Evolutionary conservation across 2,329 filamentous ascomycete species (phyloP), one percentile per base, ranked within the genome.

Genomic region (Colletotrichum orbiculare): DNA sequence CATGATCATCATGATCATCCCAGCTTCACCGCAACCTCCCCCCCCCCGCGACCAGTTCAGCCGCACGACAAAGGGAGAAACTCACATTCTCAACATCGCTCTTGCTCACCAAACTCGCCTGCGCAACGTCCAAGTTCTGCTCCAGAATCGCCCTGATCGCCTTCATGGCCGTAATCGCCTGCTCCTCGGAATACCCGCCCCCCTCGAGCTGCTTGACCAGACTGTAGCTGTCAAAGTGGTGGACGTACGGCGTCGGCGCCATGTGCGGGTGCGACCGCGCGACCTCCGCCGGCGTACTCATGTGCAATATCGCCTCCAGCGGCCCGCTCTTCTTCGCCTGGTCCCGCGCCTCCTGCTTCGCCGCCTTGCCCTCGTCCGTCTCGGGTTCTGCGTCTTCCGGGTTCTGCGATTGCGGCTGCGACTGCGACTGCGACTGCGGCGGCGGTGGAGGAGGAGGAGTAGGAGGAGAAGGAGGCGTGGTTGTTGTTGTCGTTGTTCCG

Each of bases 171-270:
- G 90, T 93, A 54, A 94, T 88, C 34, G 93, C 89, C 77, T 97
- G 95, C 0, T 84, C 84, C 48, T 87, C 82, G 2, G 86, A 88
- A 78, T 94, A 97, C 0, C 91, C 91, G 11, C 89, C 89, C 0
- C 79, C 80, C 15, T 89, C 85, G 13, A 99, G 87, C 71, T 93
- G 88, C 73, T 91, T 91, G 13, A 98, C 96, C 6, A 98, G 86
- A 12, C 89, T 90, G 78, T 96, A 99, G 33, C 91, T 97, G 79
- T 99, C 95, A 78, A 99, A 99, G 79, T 98, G 94, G 79, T 99
- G 96, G 39, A 97, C 89, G 74, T 97, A 96, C 1, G 90, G 91
- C 8, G 92, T 87, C 0, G 92, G 86, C 52, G 88, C 84, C 74
- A 91, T 86, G 74, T 94, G 89, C 5, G 90, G 90, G 25, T 87